phyloP scores from a whole-genome alignment of 768 basidiomycete species.

The Lyophyllum shimeji region DNA sequence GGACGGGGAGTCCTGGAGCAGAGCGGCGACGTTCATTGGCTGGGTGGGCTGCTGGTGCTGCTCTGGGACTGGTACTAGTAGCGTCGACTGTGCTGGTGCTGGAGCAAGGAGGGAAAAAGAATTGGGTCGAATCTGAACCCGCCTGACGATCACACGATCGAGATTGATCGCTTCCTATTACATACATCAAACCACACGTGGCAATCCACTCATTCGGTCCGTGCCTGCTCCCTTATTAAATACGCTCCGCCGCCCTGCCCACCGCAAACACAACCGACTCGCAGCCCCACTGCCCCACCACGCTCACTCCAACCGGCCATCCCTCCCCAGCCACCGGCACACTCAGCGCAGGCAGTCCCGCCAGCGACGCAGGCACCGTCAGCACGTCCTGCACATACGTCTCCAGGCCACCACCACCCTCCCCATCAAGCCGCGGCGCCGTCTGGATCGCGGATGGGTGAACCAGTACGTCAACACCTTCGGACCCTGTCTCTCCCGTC shows the following conservation, averaged over 20 bases:
- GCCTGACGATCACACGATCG: conserved; percentile 24
- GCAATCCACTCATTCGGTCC: background rate
- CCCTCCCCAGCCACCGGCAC: conserved; percentile 63
- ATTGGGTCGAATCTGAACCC: conserved; percentile 13
- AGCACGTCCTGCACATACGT: conserved; percentile 90
- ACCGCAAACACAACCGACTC: conserved; percentile 60
- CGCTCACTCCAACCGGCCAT: conserved; percentile 83
- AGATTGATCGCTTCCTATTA: conserved; percentile 12
- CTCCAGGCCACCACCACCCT: conserved; percentile 30
- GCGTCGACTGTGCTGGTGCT: background rate
- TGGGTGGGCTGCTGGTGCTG: conserved; percentile 27
- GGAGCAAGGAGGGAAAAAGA: conserved; percentile 10
- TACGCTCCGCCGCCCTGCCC: conserved; percentile 44
- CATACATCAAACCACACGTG: conserved; percentile 6
- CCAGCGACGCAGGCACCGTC: conserved; percentile 89
- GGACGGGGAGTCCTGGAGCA: conserved; percentile 70
- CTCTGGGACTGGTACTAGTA: no score
- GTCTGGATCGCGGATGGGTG: conserved; percentile 88
- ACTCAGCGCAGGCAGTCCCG: conserved; percentile 81
- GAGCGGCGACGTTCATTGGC: conserved; percentile 73
- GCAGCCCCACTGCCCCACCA: conserved; percentile 88
- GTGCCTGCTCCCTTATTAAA: background rate
- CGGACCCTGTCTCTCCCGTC: background rate
- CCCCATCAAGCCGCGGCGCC: conserved; percentile 57
- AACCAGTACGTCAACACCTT: conserved; percentile 74